Evolutionary conservation across 2,329 filamentous ascomycete genomes (phyloP).

Genomic region (Ophiocordyceps camponoti-leonardi): DNA sequence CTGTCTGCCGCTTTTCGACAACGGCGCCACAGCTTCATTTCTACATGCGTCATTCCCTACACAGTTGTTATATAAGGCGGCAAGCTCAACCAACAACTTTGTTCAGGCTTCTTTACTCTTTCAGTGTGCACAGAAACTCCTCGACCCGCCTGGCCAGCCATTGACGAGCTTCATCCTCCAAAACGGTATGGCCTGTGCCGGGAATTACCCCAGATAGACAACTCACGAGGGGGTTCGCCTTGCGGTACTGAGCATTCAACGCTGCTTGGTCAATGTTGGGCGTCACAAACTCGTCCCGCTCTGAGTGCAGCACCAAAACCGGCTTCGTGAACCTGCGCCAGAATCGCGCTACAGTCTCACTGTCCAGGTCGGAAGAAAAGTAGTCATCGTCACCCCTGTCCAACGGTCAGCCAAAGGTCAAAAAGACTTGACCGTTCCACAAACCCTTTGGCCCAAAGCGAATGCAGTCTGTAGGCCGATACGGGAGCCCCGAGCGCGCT

Average conservation of each 20-base stretch:
- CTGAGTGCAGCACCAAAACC: slow-evolving; percentile 48
- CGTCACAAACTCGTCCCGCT: slow-evolving; percentile 49
- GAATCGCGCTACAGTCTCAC: slow-evolving; percentile 36
- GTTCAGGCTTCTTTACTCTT: slow-evolving; percentile 1
- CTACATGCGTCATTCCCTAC: background rate
- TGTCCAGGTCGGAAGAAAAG: slow-evolving; percentile 62
- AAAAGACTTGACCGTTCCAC: slow-evolving; percentile 4
- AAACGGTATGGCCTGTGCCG: slow-evolving; percentile 32
- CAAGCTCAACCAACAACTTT: no score
- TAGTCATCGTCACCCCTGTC: slow-evolving; percentile 65
- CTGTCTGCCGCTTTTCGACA: background rate
- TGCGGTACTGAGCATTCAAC: slow-evolving; percentile 40
- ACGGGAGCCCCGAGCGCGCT: slow-evolving; percentile 24
- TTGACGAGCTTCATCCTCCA: slow-evolving; percentile 23
- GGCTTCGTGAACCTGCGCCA: slow-evolving; percentile 48
- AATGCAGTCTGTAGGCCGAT: slow-evolving; percentile 34
- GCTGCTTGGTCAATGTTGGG: slow-evolving; percentile 34
- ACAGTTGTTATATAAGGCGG: background rate
- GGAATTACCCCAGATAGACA: slow-evolving; percentile 34
- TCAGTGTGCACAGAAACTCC: slow-evolving; percentile 22
- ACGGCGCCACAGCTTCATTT: background rate
- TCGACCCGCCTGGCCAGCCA: slow-evolving; percentile 32
- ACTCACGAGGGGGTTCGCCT: slow-evolving; percentile 26
- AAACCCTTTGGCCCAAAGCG: slow-evolving; percentile 31
- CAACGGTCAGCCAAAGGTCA: background rate